Percentiles rank a stretch among this genome's conserved stretches.
These are phyloP conservation scores for Stereum hirsutum DNA, from an alignment of 1,284 basidiomycete genomes.

Conservation along the genomic window DNA sequence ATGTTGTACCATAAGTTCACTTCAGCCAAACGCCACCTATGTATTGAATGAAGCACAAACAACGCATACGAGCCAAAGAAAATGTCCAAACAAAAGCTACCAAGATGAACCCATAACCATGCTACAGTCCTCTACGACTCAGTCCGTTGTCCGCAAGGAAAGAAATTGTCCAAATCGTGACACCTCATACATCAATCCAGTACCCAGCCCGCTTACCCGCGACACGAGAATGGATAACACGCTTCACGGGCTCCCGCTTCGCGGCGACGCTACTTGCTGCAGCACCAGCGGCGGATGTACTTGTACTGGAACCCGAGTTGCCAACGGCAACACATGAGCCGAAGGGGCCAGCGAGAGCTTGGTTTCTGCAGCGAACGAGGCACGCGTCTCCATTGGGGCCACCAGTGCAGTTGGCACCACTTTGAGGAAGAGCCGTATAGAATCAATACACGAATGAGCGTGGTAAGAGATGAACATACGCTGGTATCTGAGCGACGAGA, in stretches of 20 bases:
- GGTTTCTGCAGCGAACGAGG: neutral
- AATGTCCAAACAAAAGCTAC: too few relatives aligned
- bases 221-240: neutral
- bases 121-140: too few relatives aligned
- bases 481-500: neutral
- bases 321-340: neutral
- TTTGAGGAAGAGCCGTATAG: neutral
- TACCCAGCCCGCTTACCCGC: neutral
- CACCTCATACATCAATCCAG: neutral
- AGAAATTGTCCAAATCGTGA: too few relatives aligned
- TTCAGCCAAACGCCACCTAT: too few relatives aligned
- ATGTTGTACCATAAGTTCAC: too few relatives aligned
- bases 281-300: neutral
- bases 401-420: neutral
- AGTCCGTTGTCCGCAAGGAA: too few relatives aligned
- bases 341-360: neutral
- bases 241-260: neutral
- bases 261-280: too few relatives aligned
- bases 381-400: neutral
- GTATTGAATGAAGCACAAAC: too few relatives aligned
- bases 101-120: too few relatives aligned
- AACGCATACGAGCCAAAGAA: too few relatives aligned
- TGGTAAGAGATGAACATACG: neutral
- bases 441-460: neutral
- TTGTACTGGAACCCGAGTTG: neutral